phyloP scores from a whole-genome alignment of 2,329 filamentous ascomycete species.

The Myrmaecium sp. region DNA sequence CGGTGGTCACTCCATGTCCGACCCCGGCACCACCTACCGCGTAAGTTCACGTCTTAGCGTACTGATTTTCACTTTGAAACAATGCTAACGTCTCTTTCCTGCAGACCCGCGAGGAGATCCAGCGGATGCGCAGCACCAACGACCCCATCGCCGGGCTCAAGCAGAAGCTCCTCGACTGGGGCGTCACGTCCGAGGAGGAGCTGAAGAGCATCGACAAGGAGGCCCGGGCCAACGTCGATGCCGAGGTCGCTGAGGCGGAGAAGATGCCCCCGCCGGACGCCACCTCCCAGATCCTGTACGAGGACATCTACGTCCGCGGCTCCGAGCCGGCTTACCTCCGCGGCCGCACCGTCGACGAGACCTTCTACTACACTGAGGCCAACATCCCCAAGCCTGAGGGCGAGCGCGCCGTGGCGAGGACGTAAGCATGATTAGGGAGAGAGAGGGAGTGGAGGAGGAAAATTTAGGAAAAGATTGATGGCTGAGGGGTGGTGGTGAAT shows the following conservation, averaged over 20 bases:
- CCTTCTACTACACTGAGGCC: slow-evolving; percentile 50
- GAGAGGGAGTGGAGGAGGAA: too few species aligned
- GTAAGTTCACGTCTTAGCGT: slow-evolving; percentile 11
- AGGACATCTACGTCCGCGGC: slow-evolving; percentile 89
- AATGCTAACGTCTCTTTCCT: slow-evolving; percentile 7
- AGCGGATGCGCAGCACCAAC: slow-evolving; percentile 97
- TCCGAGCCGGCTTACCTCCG: slow-evolving; percentile 78
- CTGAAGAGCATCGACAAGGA: slow-evolving; percentile 94
- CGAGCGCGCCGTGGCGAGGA: slow-evolving; percentile 18
- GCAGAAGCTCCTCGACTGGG: slow-evolving; percentile 96
- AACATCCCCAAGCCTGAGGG: slow-evolving; percentile 20
- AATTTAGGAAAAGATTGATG: too few species aligned
- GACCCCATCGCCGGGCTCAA: slow-evolving; percentile 96
- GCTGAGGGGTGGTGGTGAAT: too few species aligned
- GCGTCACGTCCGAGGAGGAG: slow-evolving; percentile 78
- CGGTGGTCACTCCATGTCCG: slow-evolving; percentile 98
- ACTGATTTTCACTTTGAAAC: background rate
- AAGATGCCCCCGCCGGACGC: slow-evolving; percentile 66
- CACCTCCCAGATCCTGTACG: slow-evolving; percentile 69
- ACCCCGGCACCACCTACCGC: slow-evolving; percentile 97
- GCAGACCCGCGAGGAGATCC: slow-evolving; percentile 88
- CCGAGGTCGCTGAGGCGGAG: slow-evolving; percentile 82
- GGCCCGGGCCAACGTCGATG: slow-evolving; percentile 68
- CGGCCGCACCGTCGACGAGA: slow-evolving; percentile 80
- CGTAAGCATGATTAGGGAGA: slow-evolving; percentile 5